phyloP scores from a whole-genome alignment of 2,329 filamentous ascomycete species.

The Diaporthe batatas region DNA sequence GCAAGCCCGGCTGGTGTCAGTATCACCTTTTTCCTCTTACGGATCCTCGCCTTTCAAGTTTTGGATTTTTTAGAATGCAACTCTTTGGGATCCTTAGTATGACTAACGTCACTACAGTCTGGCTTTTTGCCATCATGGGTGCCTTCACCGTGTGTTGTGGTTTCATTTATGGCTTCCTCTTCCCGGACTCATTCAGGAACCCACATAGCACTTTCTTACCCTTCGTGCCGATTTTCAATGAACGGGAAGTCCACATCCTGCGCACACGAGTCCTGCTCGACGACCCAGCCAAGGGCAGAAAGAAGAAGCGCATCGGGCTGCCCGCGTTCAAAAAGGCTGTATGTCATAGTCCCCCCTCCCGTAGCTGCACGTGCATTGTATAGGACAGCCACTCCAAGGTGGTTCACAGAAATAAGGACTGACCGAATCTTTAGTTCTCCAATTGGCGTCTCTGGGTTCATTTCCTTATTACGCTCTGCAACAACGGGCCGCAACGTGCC shows the following conservation, averaged over 20 bases:
- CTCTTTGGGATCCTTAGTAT: too few species aligned
- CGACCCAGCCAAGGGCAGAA: slow-evolving; percentile 53
- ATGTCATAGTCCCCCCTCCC: slow-evolving; percentile 27
- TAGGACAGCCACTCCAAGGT: too few species aligned
- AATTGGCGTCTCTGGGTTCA: slow-evolving; percentile 68
- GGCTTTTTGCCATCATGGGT: slow-evolving; percentile 50
- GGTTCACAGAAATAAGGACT: slow-evolving; percentile 1
- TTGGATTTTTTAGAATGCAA: too few species aligned
- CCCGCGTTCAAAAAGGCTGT: slow-evolving; percentile 53
- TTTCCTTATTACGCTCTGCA: slow-evolving; percentile 62
- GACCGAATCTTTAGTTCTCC: slow-evolving; percentile 51
- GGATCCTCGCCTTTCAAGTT: too few species aligned
- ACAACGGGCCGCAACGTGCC: slow-evolving; percentile 61
- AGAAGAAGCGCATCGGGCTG: slow-evolving; percentile 49
- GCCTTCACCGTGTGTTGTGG: slow-evolving; percentile 53
- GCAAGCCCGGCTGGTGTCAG: slow-evolving; percentile 49
- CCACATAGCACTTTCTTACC: slow-evolving; percentile 33
- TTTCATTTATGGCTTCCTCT: slow-evolving; percentile 49
- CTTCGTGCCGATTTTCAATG: slow-evolving; percentile 35
- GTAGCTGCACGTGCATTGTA: too few species aligned
- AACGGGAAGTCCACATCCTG: slow-evolving; percentile 51
- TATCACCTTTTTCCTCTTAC: too few species aligned
- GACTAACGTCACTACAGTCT: slow-evolving; percentile 41
- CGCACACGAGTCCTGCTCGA: slow-evolving; percentile 51
- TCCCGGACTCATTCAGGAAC: slow-evolving; percentile 46